phyloP scores from a whole-genome alignment of 257 asterid species.

The Hygrophila difformis region DNA sequence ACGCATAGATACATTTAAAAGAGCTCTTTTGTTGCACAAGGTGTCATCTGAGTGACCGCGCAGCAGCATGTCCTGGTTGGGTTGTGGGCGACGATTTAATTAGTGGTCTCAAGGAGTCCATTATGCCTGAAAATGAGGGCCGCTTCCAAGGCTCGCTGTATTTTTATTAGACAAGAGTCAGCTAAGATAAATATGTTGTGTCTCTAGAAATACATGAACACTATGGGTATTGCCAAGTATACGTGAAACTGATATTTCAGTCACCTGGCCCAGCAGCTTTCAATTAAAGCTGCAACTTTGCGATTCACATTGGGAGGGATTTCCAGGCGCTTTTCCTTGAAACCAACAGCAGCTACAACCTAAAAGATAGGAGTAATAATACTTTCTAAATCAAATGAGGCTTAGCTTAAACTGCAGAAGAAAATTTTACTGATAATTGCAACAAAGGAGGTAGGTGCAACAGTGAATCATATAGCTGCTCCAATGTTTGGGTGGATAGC shows the following conservation, averaged over 20 bases:
- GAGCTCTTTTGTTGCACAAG: no score
- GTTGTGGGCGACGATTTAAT: conserved; percentile 37
- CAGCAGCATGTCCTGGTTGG: conserved; percentile 29
- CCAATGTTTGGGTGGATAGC: no score
- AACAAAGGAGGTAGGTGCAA: neutral
- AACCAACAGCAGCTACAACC: conserved; percentile 96
- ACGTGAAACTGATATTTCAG: conserved; percentile 11
- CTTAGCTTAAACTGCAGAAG: no score
- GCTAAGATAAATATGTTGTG: no score
- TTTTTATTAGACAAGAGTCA: neutral
- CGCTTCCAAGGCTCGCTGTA: conserved; percentile 96
- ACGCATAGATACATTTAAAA: no score
- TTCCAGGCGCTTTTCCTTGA: conserved; percentile 67
- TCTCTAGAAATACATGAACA: no score
- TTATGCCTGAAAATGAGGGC: conserved; percentile 71
- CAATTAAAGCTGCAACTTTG: conserved; percentile 62
- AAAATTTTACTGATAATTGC: neutral
- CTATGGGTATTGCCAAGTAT: no score
- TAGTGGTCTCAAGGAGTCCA: conserved; percentile 68
- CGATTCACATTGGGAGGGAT: conserved; percentile 66
- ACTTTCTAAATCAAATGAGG: conserved; percentile 1
- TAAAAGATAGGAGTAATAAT: conserved; percentile 19
- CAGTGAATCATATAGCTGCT: no score
- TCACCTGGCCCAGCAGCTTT: conserved; percentile 83
- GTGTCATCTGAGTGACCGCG: no score